Conservation (phyloP, 1,284 basidiomycete species). For the Takashimella tepidaria region DNA sequence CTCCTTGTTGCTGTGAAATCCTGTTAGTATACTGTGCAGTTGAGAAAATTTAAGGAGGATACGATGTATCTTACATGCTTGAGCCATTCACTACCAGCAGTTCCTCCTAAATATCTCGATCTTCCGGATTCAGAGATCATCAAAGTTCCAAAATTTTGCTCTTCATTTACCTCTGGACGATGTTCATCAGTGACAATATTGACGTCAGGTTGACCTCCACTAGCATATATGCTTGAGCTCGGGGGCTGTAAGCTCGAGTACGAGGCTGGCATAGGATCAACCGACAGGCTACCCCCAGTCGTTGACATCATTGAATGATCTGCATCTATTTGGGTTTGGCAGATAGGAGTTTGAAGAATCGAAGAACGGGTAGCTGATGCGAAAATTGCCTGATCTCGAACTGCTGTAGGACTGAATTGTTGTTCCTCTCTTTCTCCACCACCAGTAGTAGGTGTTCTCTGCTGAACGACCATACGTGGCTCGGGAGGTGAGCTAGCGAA, state of each 20-base stretch:
- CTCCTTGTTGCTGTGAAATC: neutral
- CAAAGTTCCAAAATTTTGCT: slow-evolving; percentile 8
- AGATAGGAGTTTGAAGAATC: neutral
- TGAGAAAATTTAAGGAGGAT: no score
- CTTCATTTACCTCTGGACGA: neutral
- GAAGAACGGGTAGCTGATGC: neutral
- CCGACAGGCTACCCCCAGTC: neutral
- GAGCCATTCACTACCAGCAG: slow-evolving; percentile 15
- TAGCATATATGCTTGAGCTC: no score
- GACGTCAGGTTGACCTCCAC: no score
- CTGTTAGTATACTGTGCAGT: no score
- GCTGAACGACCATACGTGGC: no score
- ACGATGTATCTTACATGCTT: slow-evolving; percentile 1
- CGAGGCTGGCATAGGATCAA: neutral
- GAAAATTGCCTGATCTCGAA: neutral
- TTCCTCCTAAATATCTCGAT: slow-evolving; percentile 8
- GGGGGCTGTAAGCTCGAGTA: neutral
- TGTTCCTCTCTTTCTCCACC: no score
- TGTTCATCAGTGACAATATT: neutral
- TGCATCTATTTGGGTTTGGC: neutral
- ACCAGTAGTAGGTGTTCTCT: neutral
- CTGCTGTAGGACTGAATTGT: neutral
- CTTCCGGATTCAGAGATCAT: slow-evolving; percentile 7
- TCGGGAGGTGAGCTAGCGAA: neutral
- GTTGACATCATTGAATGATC: neutral